Conservation (phyloP, 805 yeast species). For the Wickerhamomyces rabaulensis region DNA sequence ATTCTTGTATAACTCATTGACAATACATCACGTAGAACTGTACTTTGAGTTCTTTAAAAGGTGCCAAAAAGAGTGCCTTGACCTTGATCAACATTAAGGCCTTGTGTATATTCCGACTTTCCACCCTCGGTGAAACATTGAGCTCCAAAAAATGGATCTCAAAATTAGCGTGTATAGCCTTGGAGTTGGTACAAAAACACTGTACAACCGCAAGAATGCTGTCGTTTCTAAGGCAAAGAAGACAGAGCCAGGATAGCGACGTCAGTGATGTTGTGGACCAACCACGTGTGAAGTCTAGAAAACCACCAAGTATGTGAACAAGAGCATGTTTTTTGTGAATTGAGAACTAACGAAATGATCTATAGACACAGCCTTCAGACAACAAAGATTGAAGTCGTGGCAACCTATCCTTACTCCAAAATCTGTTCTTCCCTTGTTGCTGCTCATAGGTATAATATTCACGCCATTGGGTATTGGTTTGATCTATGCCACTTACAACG, state of each 20-base stretch:
- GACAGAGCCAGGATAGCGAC: conserved; percentile 26
- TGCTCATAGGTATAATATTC: conserved; percentile 70
- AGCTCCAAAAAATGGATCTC: not conserved
- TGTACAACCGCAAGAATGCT: conserved; percentile 7
- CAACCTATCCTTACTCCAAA: conserved; percentile 89
- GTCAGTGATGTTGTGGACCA: conserved; percentile 21
- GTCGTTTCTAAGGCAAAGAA: conserved; percentile 20
- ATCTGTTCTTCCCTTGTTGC: conserved; percentile 80
- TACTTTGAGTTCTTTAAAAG: too few species aligned
- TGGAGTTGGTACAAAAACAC: not conserved
- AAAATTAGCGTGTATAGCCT: too few species aligned
- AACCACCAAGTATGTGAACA: conserved; percentile 41
- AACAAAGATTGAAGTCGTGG: conserved; percentile 59
- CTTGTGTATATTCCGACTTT: not conserved
- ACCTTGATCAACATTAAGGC: too few species aligned
- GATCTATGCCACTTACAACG: conserved; percentile 68
- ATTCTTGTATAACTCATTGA: too few species aligned
- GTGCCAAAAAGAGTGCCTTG: too few species aligned
- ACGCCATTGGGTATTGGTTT: conserved; percentile 90
- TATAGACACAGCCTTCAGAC: conserved; percentile 69
- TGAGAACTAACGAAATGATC: conserved; percentile 28
- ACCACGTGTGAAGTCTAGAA: conserved; percentile 37
- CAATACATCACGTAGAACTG: too few species aligned
- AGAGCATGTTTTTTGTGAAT: not conserved
- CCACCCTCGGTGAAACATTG: not conserved